Evolutionary conservation across 2,329 filamentous ascomycete genomes (phyloP), one percentile per base, ranked within the genome.

Genomic region (Neonectria hederae): DNA sequence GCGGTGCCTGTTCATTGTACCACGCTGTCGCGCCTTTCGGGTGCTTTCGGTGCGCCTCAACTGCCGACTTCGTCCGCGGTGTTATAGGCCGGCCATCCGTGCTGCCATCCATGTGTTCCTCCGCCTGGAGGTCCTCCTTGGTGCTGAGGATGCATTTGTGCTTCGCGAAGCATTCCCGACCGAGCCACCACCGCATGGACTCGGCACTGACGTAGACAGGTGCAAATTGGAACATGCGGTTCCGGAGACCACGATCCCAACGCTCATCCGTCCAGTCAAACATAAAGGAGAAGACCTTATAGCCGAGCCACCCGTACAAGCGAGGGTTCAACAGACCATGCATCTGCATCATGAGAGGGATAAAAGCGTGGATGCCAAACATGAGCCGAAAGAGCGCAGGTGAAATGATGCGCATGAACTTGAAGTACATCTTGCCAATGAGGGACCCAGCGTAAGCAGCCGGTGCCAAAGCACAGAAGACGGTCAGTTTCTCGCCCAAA

Each of bases 161-260:
- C 71, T 77, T 78, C 2, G 84, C 83, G 74, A 97, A 97, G 70
- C 94, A 94, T 72, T 96, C 93, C 4, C 90, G 83, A 0, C 94
- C 95, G 0, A 97, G 85, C 95, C 95, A 97, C 95, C 95, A 98
- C 6, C 93, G 86, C 93, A 97, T 97, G 63, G 89, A 91, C 80
- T 97, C 94, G 1, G 93, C 87, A 71, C 90, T 93, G 54, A 97
- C 93, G 73, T 97, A 97, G 0, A 97, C 93, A 1, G 95, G 95
- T 0, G 93, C 89, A 70, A 97, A 97, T 73, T 96, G 93, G 77
- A 98, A 97, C 86, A 97, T 91, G 45, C 95, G 89, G 75, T 93
- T 82, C 63, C 92, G 85, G 14, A 97, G 80, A 7, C 85, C 92
- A 9, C 89, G 87, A 67, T 97, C 95, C 95, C 95, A 97, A 8